phyloP scores from a whole-genome alignment of 1,284 basidiomycete genomes.

The Mrakiaceae sp. region DNA sequence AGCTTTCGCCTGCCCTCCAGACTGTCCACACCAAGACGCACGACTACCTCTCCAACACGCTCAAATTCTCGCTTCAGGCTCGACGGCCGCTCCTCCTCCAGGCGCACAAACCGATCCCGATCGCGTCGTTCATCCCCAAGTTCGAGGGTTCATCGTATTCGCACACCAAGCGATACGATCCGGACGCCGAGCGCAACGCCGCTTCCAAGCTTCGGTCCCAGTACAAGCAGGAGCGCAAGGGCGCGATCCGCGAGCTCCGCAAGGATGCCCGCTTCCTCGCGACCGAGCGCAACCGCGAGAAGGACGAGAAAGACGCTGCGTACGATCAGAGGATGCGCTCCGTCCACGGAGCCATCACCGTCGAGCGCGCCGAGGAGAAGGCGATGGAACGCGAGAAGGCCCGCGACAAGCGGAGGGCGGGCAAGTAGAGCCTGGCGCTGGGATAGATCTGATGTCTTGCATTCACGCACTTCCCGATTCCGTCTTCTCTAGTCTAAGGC shows the following conservation, averaged over 20 bases:
- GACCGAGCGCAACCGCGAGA: slow-evolving; percentile 68
- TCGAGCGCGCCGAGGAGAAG: slow-evolving; percentile 92
- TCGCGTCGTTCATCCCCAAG: slow-evolving; percentile 83
- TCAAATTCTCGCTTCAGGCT: slow-evolving; percentile 59
- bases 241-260: slow-evolving; percentile 88
- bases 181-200: slow-evolving; percentile 83
- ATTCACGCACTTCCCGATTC: no score
- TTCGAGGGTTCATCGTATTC: slow-evolving; percentile 67
- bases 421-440: slow-evolving; percentile 32
- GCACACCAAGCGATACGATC: slow-evolving; percentile 79
- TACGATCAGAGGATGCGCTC: slow-evolving; percentile 73
- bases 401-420: slow-evolving; percentile 62
- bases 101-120: slow-evolving; percentile 91
- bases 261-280: slow-evolving; percentile 94
- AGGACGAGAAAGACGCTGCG: slow-evolving; percentile 64
- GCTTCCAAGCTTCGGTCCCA: slow-evolving; percentile 73
- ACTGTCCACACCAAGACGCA: slow-evolving; percentile 36
- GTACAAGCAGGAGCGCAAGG: slow-evolving; percentile 93
- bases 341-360: slow-evolving; percentile 69
- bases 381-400: slow-evolving; percentile 63
- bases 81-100: slow-evolving; percentile 77
- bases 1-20: slow-evolving; percentile 43
- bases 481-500: no score
- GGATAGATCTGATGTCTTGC: no score
- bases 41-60: slow-evolving; percentile 46